phyloP scores from a whole-genome alignment of 2,329 filamentous ascomycete species.

The Myriosclerotinia curreyana region DNA sequence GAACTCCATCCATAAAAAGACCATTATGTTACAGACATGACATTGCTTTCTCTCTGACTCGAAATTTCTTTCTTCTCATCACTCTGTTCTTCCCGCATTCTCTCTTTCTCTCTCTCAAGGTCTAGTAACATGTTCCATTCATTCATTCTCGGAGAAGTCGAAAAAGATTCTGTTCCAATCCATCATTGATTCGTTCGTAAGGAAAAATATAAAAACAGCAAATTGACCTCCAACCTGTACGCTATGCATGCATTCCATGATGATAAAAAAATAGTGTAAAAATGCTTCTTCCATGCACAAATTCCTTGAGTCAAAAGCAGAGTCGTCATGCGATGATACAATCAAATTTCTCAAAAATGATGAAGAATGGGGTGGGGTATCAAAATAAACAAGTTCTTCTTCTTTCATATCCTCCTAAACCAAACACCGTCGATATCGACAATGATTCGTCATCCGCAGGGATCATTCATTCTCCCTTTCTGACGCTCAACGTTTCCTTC shows the following conservation, averaged over 20 bases:
- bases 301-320: constrained; percentile 13
- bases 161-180: constrained; percentile 9
- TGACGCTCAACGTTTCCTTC: background rate
- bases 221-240: constrained; percentile 16
- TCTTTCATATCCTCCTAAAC: constrained; percentile 1
- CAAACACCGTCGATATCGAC: background rate
- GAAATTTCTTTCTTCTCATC: background rate
- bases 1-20: constrained; percentile 14
- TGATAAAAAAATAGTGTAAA: constrained; percentile 18
- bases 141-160: constrained; percentile 13
- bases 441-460: background rate
- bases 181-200: constrained; percentile 17
- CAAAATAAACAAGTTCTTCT: constrained; percentile 22
- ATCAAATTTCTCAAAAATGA: constrained; percentile 19
- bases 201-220: constrained; percentile 10
- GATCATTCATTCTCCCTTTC: background rate
- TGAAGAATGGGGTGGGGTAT: constrained; percentile 19
- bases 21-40: constrained; percentile 15
- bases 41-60: constrained; percentile 9
- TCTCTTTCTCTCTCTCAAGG: constrained; percentile 6
- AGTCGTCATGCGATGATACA: constrained; percentile 21
- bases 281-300: constrained; percentile 10
- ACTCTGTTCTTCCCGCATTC: background rate
- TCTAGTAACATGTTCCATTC: constrained; percentile 17
- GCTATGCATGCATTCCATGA: constrained; percentile 17